A percentile compares a stretch with the other conserved stretches of the same genome.
These are phyloP conservation scores for Chloranthus sessilifolius DNA, from an alignment of 164 flowering plant genomes.

Conservation along the genomic window DNA sequence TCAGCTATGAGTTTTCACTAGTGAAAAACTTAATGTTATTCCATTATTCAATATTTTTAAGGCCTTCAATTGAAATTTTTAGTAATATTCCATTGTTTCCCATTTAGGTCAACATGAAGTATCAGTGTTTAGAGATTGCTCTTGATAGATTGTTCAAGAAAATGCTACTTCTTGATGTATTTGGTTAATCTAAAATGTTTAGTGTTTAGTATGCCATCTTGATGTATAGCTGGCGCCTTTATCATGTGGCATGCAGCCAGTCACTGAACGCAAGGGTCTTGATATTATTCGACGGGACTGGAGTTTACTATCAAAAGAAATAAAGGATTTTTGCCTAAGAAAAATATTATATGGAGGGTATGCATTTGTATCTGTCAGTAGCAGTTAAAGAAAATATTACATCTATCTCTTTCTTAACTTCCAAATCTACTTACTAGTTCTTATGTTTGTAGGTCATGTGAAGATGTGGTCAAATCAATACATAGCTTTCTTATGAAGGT, in stretches of 20 bases:
- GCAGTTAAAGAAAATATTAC: no score
- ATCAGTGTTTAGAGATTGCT: conserved; percentile 83
- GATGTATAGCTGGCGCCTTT: neutral
- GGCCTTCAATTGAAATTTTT: neutral
- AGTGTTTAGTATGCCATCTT: neutral
- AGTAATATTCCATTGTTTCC: neutral
- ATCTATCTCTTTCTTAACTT: conserved; percentile 2
- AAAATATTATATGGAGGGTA: conserved; percentile 97
- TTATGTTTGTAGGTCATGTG: conserved; percentile 69
- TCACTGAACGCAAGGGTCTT: conserved; percentile 96
- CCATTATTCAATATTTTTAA: no score
- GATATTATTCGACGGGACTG: conserved; percentile 99
- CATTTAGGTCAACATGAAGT: conserved; percentile 85
- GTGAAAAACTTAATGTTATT: no score
- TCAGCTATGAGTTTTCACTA: no score
- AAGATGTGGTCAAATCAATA: conserved; percentile 90
- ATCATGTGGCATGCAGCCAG: conserved; percentile 47
- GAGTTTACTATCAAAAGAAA: conserved; percentile 90
- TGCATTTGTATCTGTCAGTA: conserved; percentile 12
- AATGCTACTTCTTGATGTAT: conserved; percentile 94
- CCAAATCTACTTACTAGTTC: neutral
- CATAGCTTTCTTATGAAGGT: conserved; percentile 87
- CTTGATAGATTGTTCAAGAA: conserved; percentile 97
- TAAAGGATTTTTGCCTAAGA: conserved; percentile 82
- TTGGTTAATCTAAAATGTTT: no score